Evolutionary conservation across 768 basidiomycete species (phyloP).

Genomic region (Boletellus sp.): DNA sequence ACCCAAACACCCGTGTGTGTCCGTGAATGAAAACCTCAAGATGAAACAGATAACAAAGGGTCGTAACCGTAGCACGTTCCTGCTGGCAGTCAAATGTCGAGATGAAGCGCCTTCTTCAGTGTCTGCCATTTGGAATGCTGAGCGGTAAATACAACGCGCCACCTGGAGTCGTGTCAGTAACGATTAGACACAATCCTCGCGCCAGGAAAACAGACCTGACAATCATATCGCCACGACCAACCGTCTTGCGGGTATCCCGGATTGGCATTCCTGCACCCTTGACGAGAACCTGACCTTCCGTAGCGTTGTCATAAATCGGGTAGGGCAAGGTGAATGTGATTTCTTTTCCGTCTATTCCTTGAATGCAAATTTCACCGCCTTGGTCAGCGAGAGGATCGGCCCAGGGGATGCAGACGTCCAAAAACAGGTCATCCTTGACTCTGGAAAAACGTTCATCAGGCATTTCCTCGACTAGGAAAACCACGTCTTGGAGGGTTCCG

Average conservation of each 20-base stretch:
- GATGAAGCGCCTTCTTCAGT: constrained; percentile 27
- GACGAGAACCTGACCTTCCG: constrained; percentile 48
- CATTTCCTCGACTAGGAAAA: constrained; percentile 60
- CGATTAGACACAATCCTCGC: constrained; percentile 1
- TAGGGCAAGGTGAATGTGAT: constrained; percentile 51
- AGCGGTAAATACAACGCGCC: constrained; percentile 30
- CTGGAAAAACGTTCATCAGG: constrained; percentile 56
- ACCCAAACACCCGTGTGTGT: constrained; percentile 11
- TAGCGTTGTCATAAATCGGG: constrained; percentile 43
- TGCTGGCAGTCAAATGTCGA: constrained; percentile 21
- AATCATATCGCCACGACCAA: constrained; percentile 60
- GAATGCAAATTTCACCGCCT: constrained; percentile 49
- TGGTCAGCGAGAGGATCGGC: constrained; percentile 43
- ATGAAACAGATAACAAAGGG: constrained; percentile 18
- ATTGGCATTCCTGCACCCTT: constrained; percentile 70
- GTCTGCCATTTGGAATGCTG: constrained; percentile 33
- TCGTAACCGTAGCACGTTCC: constrained; percentile 12
- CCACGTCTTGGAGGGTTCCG: constrained; percentile 58
- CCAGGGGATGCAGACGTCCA: constrained; percentile 57
- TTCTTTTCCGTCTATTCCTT: constrained; percentile 57
- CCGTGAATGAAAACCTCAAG: constrained; percentile 16
- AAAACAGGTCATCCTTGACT: constrained; percentile 52
- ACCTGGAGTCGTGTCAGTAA: constrained; percentile 15
- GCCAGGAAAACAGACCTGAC: constrained; percentile 43
- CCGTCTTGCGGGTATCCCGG: constrained; percentile 45